These are phyloP conservation scores for Lathyrus tuberosus DNA, from an alignment of 306 rosid genomes.

Conservation along the genomic window DNA sequence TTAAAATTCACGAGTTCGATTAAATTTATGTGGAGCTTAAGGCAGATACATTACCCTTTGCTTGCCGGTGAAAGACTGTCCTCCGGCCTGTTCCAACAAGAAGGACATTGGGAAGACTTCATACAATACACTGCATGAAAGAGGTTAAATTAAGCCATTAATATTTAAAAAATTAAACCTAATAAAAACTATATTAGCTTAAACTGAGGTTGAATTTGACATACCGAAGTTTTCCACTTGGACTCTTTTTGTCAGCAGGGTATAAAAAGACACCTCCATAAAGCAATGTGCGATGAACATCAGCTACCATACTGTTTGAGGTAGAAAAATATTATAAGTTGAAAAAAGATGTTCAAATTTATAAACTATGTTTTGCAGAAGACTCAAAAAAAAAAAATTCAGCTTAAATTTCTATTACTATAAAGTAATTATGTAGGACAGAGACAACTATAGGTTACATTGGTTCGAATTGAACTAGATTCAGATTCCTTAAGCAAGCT, in stretches of 20 bases:
- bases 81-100: slow-evolving; percentile 97
- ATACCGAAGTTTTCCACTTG: slow-evolving; percentile 96
- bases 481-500: too few relatives aligned
- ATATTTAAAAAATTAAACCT: background rate
- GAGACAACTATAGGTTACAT: background rate
- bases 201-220: slow-evolving; percentile 16
- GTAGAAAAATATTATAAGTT: background rate
- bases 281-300: slow-evolving; percentile 97
- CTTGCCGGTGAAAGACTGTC: slow-evolving; percentile 92
- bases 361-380: background rate
- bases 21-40: too few relatives aligned
- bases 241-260: slow-evolving; percentile 97
- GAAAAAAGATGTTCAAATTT: background rate
- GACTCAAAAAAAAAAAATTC: background rate
- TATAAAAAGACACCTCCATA: slow-evolving; percentile 96
- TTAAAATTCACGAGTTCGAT: too few relatives aligned
- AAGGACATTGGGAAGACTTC: slow-evolving; percentile 99
- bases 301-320: slow-evolving; percentile 93
- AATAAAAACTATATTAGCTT: slow-evolving; percentile 5
- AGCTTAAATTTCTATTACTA: background rate
- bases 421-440: background rate
- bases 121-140: slow-evolving; percentile 69
- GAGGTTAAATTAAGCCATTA: slow-evolving; percentile 13
- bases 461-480: background rate
- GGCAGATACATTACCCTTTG: slow-evolving; percentile 56